Evolutionary conservation across 768 basidiomycete genomes (phyloP).

Genomic region (Leccinum barrowsii): DNA sequence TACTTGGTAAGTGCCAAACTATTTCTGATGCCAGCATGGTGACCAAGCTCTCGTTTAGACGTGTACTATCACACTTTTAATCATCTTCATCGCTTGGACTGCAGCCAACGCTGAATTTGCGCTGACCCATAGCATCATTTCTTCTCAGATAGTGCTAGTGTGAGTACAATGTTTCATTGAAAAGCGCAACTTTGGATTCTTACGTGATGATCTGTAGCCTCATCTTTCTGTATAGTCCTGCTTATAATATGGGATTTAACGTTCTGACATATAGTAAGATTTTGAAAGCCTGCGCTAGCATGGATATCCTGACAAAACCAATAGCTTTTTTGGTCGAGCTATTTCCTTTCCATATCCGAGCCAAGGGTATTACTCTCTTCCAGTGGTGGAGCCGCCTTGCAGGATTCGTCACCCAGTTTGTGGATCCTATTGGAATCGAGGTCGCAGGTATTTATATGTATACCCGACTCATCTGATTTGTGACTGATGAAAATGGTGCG

Average conservation of each 20-base stretch:
- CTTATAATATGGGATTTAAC: conserved; percentile 13
- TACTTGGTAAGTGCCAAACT: conserved; percentile 9
- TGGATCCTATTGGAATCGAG: conserved; percentile 17
- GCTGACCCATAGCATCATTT: conserved; percentile 1
- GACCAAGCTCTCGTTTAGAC: conserved; percentile 1
- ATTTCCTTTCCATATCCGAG: conserved; percentile 61
- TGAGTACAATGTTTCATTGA: not conserved
- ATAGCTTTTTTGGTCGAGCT: conserved; percentile 64
- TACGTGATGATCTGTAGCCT: conserved; percentile 1
- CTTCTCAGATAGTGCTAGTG: conserved; percentile 9
- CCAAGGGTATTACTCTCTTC: conserved; percentile 59
- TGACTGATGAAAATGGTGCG: not conserved
- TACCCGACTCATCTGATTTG: not conserved
- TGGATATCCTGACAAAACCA: not conserved
- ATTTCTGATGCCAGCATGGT: not conserved
- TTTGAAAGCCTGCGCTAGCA: not conserved
- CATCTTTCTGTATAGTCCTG: conserved; percentile 17
- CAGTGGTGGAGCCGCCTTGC: conserved; percentile 50
- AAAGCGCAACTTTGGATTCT: not conserved
- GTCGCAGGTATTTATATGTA: conserved; percentile 1
- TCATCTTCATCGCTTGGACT: conserved; percentile 16
- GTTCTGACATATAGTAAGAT: conserved; percentile 10
- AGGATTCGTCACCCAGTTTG: conserved; percentile 11
- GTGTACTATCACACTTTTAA: conserved; percentile 14
- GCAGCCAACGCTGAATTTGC: conserved; percentile 20